Conservation (phyloP, 495 filamentous ascomycete genomes). For the Amphirosellinia nigrospora region DNA sequence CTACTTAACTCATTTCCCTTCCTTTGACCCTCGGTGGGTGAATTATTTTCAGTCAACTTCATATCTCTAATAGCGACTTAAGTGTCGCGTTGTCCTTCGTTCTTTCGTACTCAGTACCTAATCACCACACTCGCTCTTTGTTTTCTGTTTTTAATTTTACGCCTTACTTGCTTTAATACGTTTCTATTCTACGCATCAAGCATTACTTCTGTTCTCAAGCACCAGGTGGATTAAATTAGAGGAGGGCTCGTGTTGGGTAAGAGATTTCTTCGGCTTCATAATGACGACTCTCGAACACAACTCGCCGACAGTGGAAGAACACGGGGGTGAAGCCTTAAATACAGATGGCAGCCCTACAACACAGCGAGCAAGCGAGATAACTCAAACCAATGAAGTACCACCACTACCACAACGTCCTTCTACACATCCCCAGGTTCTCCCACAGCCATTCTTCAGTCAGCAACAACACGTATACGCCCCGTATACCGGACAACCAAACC, state of each 20-base stretch:
- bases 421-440: constrained; percentile 13
- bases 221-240: neutral
- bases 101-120: neutral
- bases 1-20: constrained; percentile 10
- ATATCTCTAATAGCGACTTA: constrained; percentile 5
- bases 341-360: neutral
- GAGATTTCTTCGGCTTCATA: neutral
- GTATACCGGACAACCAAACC: constrained; percentile 28
- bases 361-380: neutral
- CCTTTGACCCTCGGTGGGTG: neutral
- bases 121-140: neutral
- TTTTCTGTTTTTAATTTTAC: neutral
- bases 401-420: constrained; percentile 13
- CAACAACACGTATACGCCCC: constrained; percentile 27
- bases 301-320: neutral
- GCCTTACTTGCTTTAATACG: neutral
- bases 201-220: neutral
- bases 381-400: constrained; percentile 1
- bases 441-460: constrained; percentile 21
- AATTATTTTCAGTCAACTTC: constrained; percentile 7
- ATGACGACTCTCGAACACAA: constrained; percentile 12
- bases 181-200: neutral
- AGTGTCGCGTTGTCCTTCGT: constrained; percentile 16
- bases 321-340: neutral
- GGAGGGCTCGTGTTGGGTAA: neutral